phyloP scores from a whole-genome alignment of 768 basidiomycete species.

The Melanogaster broomeanus region DNA sequence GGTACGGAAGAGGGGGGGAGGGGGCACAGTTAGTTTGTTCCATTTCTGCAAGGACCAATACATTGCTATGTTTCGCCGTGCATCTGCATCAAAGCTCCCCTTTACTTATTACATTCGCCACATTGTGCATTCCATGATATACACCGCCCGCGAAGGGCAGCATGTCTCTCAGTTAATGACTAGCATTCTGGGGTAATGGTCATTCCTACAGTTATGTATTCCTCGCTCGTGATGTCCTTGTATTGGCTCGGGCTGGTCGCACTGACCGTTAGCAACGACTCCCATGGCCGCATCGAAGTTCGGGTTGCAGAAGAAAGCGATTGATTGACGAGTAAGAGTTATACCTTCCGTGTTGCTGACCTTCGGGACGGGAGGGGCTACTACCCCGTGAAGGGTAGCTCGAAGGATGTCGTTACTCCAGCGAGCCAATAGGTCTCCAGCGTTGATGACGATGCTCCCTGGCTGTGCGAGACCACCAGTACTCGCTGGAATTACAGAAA shows the following conservation, averaged over 20 bases:
- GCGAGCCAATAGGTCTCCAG: constrained; percentile 76
- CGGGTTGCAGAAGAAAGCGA: constrained; percentile 88
- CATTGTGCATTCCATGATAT: constrained; percentile 19
- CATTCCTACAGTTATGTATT: constrained; percentile 52
- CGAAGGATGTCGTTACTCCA: constrained; percentile 84
- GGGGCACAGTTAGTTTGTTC: too few relatives aligned
- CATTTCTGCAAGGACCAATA: constrained; percentile 19
- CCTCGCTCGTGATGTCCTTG: constrained; percentile 67
- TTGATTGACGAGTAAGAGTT: constrained; percentile 71
- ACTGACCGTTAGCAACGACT: constrained; percentile 61
- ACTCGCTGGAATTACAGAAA: neutral
- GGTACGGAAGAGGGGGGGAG: too few relatives aligned
- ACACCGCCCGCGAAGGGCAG: constrained; percentile 7
- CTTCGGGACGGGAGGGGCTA: constrained; percentile 61
- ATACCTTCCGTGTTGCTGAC: constrained; percentile 51
- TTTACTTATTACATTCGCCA: constrained; percentile 18
- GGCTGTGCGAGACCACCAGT: constrained; percentile 45
- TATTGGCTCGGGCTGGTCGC: constrained; percentile 60
- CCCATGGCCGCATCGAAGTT: constrained; percentile 67
- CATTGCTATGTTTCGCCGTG: constrained; percentile 14
- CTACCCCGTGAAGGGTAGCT: constrained; percentile 83
- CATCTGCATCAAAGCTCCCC: constrained; percentile 18
- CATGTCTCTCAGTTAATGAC: constrained; percentile 1
- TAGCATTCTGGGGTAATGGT: neutral
- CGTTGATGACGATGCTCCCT: constrained; percentile 81